These are phyloP conservation scores for Moricandia arvensis DNA, from an alignment of 345 rosid species.

Conservation along the genomic window DNA sequence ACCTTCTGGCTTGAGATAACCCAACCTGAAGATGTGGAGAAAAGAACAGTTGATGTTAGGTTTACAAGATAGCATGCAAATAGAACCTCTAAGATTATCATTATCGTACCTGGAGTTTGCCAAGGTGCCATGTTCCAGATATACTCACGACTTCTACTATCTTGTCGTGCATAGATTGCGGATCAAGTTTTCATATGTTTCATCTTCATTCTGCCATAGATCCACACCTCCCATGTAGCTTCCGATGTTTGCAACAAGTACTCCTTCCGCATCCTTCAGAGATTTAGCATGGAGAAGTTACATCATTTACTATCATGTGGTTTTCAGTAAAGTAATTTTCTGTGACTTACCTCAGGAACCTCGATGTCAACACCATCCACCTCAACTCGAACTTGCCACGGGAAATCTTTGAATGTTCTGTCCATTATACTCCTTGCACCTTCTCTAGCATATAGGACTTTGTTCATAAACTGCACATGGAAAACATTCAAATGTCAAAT, in stretches of 20 bases:
- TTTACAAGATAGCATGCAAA: not conserved
- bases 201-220: slow-evolving; percentile 90
- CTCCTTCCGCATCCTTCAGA: slow-evolving; percentile 83
- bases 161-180: slow-evolving; percentile 90
- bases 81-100: slow-evolving; percentile 13
- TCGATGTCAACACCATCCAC: slow-evolving; percentile 85
- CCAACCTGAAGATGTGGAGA: slow-evolving; percentile 58
- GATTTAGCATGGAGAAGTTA: not conserved
- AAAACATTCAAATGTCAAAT: slow-evolving; percentile 16
- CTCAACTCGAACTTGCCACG: slow-evolving; percentile 84
- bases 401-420: slow-evolving; percentile 79
- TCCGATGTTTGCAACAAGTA: slow-evolving; percentile 89
- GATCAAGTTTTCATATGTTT: slow-evolving; percentile 68
- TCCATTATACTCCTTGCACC: slow-evolving; percentile 75
- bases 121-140: slow-evolving; percentile 92
- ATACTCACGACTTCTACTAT: slow-evolving; percentile 84
- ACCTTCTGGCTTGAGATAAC: slow-evolving; percentile 88
- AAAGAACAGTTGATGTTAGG: not conserved
- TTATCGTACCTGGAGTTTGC: slow-evolving; percentile 74
- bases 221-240: slow-evolving; percentile 98
- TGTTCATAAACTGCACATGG: slow-evolving; percentile 78
- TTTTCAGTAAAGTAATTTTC: not conserved
- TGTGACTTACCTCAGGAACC: slow-evolving; percentile 76
- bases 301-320: not conserved
- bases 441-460: slow-evolving; percentile 88